A percentile compares a stretch with the other conserved stretches of the same genome.
Conservation (phyloP, 352 stramenopile genomes). For the Globisporangium cylindrosporum region DNA sequence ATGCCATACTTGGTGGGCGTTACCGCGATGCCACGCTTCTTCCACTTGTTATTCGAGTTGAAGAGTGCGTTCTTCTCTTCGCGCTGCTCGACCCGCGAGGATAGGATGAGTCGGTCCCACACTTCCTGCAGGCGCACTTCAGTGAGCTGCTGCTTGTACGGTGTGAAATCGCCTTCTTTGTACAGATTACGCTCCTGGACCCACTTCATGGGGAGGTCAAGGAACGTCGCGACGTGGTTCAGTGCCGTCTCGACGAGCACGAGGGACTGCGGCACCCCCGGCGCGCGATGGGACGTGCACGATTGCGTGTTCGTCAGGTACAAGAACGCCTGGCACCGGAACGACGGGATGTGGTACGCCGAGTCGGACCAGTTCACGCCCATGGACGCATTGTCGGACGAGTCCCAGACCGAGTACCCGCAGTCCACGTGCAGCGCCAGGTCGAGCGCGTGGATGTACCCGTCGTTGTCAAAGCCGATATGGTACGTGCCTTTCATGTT, state of each 20-base stretch:
- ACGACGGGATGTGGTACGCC: slow-evolving; percentile 91
- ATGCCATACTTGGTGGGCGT: slow-evolving; percentile 94
- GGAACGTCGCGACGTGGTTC: slow-evolving; percentile 89
- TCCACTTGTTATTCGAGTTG: slow-evolving; percentile 89
- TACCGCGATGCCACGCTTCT: slow-evolving; percentile 89
- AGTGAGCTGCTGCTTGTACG: slow-evolving; percentile 90
- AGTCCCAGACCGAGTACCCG: slow-evolving; percentile 93
- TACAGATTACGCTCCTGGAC: slow-evolving; percentile 93
- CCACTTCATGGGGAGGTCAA: slow-evolving; percentile 64
- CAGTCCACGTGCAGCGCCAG: slow-evolving; percentile 94
- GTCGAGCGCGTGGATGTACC: slow-evolving; percentile 89
- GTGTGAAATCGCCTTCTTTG: slow-evolving; percentile 83
- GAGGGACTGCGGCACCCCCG: slow-evolving; percentile 93
- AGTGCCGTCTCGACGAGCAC: slow-evolving; percentile 93
- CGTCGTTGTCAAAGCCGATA: slow-evolving; percentile 79
- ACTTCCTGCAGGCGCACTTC: slow-evolving; percentile 90
- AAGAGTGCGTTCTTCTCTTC: slow-evolving; percentile 78
- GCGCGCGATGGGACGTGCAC: slow-evolving; percentile 95
- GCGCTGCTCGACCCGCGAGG: slow-evolving; percentile 69
- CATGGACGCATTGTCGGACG: slow-evolving; percentile 89
- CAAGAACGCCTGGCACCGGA: slow-evolving; percentile 84
- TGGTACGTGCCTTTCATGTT: slow-evolving; percentile 94
- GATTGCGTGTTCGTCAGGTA: slow-evolving; percentile 94
- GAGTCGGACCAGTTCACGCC: slow-evolving; percentile 95
- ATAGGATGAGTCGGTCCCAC: slow-evolving; percentile 71